A percentile compares a stretch with the other conserved stretches of the same genome.
These are phyloP conservation scores for Chytridium lagenaria DNA, from an alignment of 371 early-diverging fungal genomes.

Conservation along the genomic window DNA sequence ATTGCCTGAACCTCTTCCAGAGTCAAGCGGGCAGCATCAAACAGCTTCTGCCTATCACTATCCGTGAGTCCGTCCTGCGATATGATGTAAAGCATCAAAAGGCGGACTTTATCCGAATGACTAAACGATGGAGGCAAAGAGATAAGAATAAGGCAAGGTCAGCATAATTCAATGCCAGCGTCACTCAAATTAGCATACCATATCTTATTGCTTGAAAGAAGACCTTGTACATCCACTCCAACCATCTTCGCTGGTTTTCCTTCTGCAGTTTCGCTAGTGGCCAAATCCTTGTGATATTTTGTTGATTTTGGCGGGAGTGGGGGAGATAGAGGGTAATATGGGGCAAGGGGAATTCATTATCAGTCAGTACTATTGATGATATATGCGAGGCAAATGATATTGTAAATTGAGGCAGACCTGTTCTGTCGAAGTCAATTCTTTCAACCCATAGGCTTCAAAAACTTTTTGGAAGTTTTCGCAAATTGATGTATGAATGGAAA, in stretches of 20 bases:
- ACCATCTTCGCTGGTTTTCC: slow-evolving; percentile 73
- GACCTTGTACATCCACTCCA: slow-evolving; percentile 73
- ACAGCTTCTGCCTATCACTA: slow-evolving; percentile 70
- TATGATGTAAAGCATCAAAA: slow-evolving; percentile 85
- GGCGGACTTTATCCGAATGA: slow-evolving; percentile 79
- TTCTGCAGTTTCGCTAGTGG: slow-evolving; percentile 86
- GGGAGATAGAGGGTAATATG: too few relatives aligned
- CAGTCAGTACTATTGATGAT: too few relatives aligned
- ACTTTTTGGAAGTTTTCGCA: slow-evolving; percentile 80
- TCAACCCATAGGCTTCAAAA: slow-evolving; percentile 73
- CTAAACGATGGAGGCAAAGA: slow-evolving; percentile 24
- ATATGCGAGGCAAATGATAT: not conserved
- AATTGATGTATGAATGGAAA: slow-evolving; percentile 86
- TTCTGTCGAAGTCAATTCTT: slow-evolving; percentile 73
- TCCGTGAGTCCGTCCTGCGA: slow-evolving; percentile 71
- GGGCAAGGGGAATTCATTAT: too few relatives aligned
- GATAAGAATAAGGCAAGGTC: not conserved
- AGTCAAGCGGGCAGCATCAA: slow-evolving; percentile 76
- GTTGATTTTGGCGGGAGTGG: too few relatives aligned
- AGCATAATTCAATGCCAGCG: not conserved
- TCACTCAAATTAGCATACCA: slow-evolving; percentile 18
- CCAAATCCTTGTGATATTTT: slow-evolving; percentile 84
- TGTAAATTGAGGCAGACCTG: slow-evolving; percentile 50
- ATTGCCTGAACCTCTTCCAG: slow-evolving; percentile 79
- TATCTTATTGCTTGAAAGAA: slow-evolving; percentile 49